A percentile compares a stretch with the other conserved stretches of the same genome.
Evolutionary conservation across 1,284 basidiomycete species (phyloP).

Genomic region (Rhodotorula sp.): DNA sequence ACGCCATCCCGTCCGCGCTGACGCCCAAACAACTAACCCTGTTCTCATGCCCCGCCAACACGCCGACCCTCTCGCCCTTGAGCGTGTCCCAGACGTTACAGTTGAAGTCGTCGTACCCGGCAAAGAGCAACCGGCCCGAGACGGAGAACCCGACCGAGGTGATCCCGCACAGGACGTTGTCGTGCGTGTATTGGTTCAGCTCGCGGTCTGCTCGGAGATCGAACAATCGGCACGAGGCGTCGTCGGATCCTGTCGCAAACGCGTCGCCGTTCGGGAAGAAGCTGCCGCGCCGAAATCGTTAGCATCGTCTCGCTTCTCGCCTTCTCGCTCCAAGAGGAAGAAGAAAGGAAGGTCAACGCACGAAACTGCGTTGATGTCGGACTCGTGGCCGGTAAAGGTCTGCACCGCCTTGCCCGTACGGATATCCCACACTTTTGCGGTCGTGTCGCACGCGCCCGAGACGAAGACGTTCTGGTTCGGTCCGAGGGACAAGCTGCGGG

Average conservation of each 20-base stretch:
- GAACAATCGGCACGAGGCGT: conserved; percentile 95
- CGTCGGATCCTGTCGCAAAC: conserved; percentile 97
- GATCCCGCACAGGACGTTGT: conserved; percentile 97
- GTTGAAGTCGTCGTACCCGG: conserved; percentile 99
- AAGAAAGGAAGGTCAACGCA: conserved; percentile 28
- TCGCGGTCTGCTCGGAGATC: conserved; percentile 97
- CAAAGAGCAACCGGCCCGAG: conserved; percentile 94
- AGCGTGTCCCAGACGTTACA: conserved; percentile 99
- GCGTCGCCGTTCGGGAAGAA: conserved; percentile 99
- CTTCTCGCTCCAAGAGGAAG: background rate
- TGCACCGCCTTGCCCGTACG: conserved; percentile 94
- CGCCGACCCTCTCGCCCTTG: conserved; percentile 95
- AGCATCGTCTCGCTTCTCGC: background rate
- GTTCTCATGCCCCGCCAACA: conserved; percentile 96
- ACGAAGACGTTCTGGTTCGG: conserved; percentile 95
- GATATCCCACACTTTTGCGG: conserved; percentile 98
- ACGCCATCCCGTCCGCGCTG: conserved; percentile 91
- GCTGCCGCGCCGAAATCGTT: conserved; percentile 54
- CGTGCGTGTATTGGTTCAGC: conserved; percentile 93
- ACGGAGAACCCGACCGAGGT: conserved; percentile 98
- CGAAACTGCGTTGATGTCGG: conserved; percentile 94
- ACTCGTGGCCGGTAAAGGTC: conserved; percentile 97
- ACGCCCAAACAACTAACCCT: conserved; percentile 94
- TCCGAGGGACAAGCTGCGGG: conserved; percentile 86
- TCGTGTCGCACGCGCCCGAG: conserved; percentile 96